Evolutionary conservation across 768 basidiomycete genomes (phyloP), one percentile per base, ranked within the genome.

Genomic region (Cystobasidium ongulense): DNA sequence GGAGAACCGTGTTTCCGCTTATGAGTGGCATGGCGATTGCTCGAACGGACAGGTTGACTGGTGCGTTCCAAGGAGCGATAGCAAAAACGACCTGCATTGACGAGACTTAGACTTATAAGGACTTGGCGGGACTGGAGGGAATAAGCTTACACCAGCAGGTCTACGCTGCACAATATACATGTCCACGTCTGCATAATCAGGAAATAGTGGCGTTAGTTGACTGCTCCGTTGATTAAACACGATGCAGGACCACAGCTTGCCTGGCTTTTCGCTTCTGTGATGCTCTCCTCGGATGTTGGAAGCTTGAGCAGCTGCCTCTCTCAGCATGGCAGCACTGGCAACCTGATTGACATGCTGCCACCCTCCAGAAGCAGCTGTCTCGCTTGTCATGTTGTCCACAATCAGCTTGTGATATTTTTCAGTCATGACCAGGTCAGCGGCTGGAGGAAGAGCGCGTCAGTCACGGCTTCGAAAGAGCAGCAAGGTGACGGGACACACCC

Each of bases 21-120:
- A 82, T 80, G 27, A 84, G 75, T 11, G 83, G 82, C 62, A 81
- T 79, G 0, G 81, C 75, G 41, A 79, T 76, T 0, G 81, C 76
- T 29, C 82, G 77, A 43, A 80, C 74, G 13, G 77, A 73, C 23
- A 82, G 79, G 13, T 78, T 76, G 8, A 84, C 75, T 0, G 87
- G 85, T 1, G 84, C 84, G 76, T 87, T 87, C 86, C 86, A 87
- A 0, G 86, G 86, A 0, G 84, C 82, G 1, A 87, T 85, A 1
- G 84, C 83, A 66, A 86, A 82, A 25, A 86, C 87, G 74, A 31
- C 63, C 27, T 57, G 66, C 11, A 41, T 17, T 10, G 33, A 29
- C 21, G 23, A 21, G 31, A 15, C 10, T 5, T 50, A 59, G 8
- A 7, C 3, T 59, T 31, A 68, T 13, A 65, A 52, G n/a, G 33